Evolutionary conservation across 257 asterid genomes (phyloP), one percentile per base, ranked within the genome.

Genomic region (Parsonsia alboflavescens): DNA sequence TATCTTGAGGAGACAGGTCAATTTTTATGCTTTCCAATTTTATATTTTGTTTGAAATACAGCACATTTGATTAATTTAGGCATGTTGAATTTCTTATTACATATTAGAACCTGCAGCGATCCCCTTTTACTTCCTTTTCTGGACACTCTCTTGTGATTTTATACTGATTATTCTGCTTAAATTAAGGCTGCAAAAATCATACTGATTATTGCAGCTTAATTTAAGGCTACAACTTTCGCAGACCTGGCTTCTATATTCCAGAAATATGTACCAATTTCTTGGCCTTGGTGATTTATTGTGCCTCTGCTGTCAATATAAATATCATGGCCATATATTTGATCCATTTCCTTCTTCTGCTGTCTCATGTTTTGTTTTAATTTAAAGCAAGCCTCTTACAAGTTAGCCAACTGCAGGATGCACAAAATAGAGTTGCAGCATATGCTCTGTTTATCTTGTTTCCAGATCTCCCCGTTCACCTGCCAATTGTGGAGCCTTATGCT

Each of bases 401-500:
- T 2, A 33, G 41, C 75, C 64, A 71, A 73, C 73, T 79, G 33
- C 87, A 91, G 99, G 98, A 94, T 78, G 89, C 91, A 58, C 99
- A 94, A 77, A 94, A 94, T 78, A 84, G 86, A 80, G 98, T 94
- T 75, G 99, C 99, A 71, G 93, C 97, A 17, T 90, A 90, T 85
- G 98, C 98, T 12, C 96, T 94, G 66, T 81, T 90, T 85, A 77
- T 75, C 74, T 89, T 94, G 78, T 94, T 92, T 84, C 90, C 96
- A 64, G 97, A 90, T 81, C 85, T 94, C 66, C 99, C 99, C 48
- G 90, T 92, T 80, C 91, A 89, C 77, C 79, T 92, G 50, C 93
- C 94, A 83, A 88, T 92, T 80, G 81, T 85, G 21, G 92, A 94
- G 85, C 97, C 99, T 26, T 90, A 94, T 82, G 86, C 89, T 75